Conservation (phyloP, 257 asterid species). For the Fraxinus pennsylvanica region DNA sequence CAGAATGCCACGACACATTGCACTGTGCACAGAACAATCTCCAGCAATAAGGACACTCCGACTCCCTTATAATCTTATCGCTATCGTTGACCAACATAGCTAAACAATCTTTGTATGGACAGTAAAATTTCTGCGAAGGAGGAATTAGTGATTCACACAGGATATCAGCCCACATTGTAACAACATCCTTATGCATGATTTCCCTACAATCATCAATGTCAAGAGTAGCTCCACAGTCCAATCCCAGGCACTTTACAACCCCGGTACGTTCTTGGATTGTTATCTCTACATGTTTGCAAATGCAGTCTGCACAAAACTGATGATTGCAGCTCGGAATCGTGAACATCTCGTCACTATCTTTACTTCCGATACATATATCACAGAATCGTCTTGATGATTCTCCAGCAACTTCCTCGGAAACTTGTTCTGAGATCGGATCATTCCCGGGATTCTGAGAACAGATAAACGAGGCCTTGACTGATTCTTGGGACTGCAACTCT, state of each 20-base stretch:
- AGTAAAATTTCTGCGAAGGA: slow-evolving; percentile 41
- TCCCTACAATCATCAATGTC: slow-evolving; percentile 32
- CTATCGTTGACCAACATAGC: slow-evolving; percentile 41
- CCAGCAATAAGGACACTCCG: slow-evolving; percentile 52
- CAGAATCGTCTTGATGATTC: slow-evolving; percentile 38
- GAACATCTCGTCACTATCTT: slow-evolving; percentile 32
- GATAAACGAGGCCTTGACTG: slow-evolving; percentile 30
- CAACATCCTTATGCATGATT: slow-evolving; percentile 19
- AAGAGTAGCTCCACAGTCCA: slow-evolving; percentile 37
- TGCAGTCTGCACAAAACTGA: slow-evolving; percentile 50
- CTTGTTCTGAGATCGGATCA: neutral
- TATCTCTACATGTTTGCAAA: slow-evolving; percentile 39
- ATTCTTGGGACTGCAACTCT: slow-evolving; percentile 46
- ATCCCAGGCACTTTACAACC: slow-evolving; percentile 50
- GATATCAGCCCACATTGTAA: slow-evolving; percentile 37
- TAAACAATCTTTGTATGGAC: slow-evolving; percentile 60
- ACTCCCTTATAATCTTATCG: slow-evolving; percentile 30
- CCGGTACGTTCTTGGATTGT: slow-evolving; percentile 21
- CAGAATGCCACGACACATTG: slow-evolving; percentile 53
- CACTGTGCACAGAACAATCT: slow-evolving; percentile 55
- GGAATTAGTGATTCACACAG: slow-evolving; percentile 44
- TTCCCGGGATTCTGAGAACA: neutral
- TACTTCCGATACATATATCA: slow-evolving; percentile 56
- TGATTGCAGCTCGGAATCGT: slow-evolving; percentile 40
- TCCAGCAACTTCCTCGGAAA: neutral